These are phyloP conservation scores for Lepiota venenata DNA, from an alignment of 768 basidiomycete species.

Conservation along the genomic window DNA sequence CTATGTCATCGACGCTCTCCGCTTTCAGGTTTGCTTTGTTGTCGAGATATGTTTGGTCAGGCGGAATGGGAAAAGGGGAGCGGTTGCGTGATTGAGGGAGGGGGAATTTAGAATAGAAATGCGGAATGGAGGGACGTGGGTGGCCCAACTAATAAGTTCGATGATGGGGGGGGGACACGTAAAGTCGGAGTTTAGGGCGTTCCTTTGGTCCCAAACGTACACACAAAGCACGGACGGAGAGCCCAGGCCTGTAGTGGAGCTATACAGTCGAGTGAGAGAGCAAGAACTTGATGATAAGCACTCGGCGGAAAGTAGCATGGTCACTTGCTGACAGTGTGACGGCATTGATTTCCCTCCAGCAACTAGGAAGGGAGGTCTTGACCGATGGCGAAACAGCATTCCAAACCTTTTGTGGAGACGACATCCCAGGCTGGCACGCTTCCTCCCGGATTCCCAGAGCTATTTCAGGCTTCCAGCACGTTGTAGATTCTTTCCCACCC, in stretches of 20 bases:
- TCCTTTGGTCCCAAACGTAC: too few species aligned
- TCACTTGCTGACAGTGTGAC: background rate
- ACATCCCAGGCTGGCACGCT: background rate
- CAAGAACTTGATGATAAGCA: background rate
- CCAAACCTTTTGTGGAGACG: too few species aligned
- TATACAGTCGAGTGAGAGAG: background rate
- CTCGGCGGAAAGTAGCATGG: background rate
- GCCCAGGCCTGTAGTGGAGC: background rate
- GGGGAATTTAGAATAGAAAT: too few species aligned
- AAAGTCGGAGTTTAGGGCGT: too few species aligned
- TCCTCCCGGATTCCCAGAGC: background rate
- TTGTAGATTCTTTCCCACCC: background rate
- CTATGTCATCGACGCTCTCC: too few species aligned
- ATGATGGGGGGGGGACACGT: too few species aligned
- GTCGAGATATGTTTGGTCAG: too few species aligned
- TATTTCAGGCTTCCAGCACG: background rate
- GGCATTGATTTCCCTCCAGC: background rate
- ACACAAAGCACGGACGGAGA: background rate
- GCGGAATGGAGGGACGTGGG: too few species aligned
- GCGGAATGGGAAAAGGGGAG: too few species aligned
- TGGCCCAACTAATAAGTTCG: too few species aligned
- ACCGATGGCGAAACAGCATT: background rate
- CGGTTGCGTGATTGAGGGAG: too few species aligned
- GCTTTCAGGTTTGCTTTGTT: too few species aligned
- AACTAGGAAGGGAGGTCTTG: background rate